A percentile compares a stretch with the other conserved stretches of the same genome.
phyloP scores from a whole-genome alignment of 2,329 filamentous ascomycete genomes.

The Aspergillus melleus region DNA sequence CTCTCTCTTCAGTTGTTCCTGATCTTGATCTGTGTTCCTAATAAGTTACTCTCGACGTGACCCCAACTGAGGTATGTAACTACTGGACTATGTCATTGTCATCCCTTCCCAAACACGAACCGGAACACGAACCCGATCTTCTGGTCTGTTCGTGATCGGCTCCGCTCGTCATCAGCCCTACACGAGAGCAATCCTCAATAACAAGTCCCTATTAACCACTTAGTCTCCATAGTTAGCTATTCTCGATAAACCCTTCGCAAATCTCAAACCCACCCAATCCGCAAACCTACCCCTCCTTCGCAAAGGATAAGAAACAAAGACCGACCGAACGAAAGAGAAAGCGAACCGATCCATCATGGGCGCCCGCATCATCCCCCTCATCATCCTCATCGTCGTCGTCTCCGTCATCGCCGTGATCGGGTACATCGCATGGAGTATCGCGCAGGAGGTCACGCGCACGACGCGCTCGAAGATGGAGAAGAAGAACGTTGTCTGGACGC shows the following conservation, averaged over 20 bases:
- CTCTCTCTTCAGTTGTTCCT: no score
- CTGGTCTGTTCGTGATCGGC: no score
- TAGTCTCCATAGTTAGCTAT: no score
- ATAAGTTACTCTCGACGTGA: background rate
- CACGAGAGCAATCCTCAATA: no score
- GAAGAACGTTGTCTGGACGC: constrained; percentile 61
- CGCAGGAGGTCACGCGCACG: constrained; percentile 57
- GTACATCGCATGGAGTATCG: constrained; percentile 59
- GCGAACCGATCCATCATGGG: constrained; percentile 14
- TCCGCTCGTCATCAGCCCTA: no score
- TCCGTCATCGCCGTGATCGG: constrained; percentile 53
- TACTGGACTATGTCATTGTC: no score
- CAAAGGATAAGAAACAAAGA: no score
- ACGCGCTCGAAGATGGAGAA: constrained; percentile 63
- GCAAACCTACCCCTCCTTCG: no score
- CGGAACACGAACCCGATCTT: background rate
- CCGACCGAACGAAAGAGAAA: background rate
- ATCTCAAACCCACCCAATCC: no score
- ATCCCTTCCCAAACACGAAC: background rate
- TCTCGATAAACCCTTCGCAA: no score
- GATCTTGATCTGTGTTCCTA: background rate
- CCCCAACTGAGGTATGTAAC: background rate
- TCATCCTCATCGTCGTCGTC: constrained; percentile 57
- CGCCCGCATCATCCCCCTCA: constrained; percentile 52
- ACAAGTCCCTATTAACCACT: no score